Conservation (phyloP, 192 early-diverging fungal species). For the Backusella australiensis region DNA sequence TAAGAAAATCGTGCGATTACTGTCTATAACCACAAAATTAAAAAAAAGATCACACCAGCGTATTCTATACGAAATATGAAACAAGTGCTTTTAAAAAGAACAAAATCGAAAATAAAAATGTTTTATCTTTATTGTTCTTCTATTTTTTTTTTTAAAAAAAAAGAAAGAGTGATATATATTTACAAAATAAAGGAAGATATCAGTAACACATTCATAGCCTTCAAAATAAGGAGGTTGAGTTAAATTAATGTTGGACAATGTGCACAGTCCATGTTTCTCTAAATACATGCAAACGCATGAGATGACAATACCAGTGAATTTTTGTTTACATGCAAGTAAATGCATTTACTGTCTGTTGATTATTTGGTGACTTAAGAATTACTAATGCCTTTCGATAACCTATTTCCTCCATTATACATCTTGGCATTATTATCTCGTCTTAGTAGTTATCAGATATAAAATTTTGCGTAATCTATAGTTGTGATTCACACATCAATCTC, state of each 20-base stretch:
- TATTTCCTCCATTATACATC: neutral
- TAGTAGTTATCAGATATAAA: neutral
- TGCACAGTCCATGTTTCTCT: conserved; percentile 5
- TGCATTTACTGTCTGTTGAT: neutral
- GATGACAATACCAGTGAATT: neutral
- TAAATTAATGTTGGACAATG: neutral
- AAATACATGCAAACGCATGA: neutral
- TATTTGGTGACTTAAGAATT: neutral
- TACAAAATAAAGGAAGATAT: neutral
- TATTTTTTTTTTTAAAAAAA: neutral
- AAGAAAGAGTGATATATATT: neutral
- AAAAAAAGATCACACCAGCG: neutral
- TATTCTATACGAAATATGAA: neutral
- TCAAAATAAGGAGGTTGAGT: neutral
- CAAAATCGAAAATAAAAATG: neutral
- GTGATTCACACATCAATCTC: neutral
- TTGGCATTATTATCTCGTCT: neutral
- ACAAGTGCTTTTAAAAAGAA: neutral
- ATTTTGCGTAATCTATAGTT: neutral
- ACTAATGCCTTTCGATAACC: neutral
- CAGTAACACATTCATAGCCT: neutral
- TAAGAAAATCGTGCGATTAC: neutral
- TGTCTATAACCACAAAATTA: neutral
- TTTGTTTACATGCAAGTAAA: neutral
- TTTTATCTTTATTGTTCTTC: neutral